These are phyloP conservation scores for Nymphaea thermarum DNA, from an alignment of 164 flowering plant genomes.

Conservation along the genomic window DNA sequence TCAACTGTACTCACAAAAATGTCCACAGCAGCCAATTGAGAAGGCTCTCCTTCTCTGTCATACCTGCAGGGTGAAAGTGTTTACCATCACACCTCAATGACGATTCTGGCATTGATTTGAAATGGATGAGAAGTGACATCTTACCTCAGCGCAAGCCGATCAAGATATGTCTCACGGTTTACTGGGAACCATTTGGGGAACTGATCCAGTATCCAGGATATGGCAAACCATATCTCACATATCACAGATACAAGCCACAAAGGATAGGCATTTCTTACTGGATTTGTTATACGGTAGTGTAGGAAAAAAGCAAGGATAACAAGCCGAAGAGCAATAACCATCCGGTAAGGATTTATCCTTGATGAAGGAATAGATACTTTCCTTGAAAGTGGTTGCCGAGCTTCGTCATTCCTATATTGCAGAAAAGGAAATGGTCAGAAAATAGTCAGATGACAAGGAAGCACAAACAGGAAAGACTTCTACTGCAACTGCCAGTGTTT, in stretches of 20 bases:
- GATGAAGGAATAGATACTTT: conserved; percentile 40
- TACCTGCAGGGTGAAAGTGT: conserved; percentile 18
- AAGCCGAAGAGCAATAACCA: conserved; percentile 44
- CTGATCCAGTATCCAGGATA: conserved; percentile 47
- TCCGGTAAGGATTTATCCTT: conserved; percentile 39
- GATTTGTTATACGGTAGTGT: conserved; percentile 44
- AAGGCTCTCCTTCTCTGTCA: conserved; percentile 47
- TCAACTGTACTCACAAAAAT: conserved; percentile 42
- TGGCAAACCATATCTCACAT: conserved; percentile 52
- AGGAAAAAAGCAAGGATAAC: conserved; percentile 32
- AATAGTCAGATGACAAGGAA: not conserved
- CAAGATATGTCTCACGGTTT: conserved; percentile 46
- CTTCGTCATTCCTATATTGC: conserved; percentile 42
- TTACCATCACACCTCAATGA: not conserved
- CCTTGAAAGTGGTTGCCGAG: conserved; percentile 51
- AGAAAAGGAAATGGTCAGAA: not conserved
- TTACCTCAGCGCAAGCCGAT: conserved; percentile 40
- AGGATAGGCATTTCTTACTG: conserved; percentile 39
- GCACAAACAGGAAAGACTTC: no score
- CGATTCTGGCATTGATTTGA: not conserved
- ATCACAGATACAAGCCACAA: conserved; percentile 48
- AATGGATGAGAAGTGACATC: not conserved
- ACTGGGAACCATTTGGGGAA: conserved; percentile 51
- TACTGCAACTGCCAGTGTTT: no score
- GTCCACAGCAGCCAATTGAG: conserved; percentile 16